Evolutionary conservation across 129 eudicot genomes (phyloP).

Genomic region (Tagetes patula): DNA sequence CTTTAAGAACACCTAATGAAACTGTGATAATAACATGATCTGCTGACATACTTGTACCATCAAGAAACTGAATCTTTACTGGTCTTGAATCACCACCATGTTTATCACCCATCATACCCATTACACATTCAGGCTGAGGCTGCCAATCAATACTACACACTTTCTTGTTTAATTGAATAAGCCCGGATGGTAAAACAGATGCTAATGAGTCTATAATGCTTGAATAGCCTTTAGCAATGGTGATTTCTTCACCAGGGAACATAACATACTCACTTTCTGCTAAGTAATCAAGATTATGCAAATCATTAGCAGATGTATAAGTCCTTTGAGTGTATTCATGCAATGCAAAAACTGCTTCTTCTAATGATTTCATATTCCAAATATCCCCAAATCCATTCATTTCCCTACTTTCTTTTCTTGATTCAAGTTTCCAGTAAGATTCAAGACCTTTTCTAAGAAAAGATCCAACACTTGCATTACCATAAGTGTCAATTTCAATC

Average conservation of each 20-base stretch:
- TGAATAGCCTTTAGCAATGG: slow-evolving; percentile 78
- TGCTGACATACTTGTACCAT: slow-evolving; percentile 66
- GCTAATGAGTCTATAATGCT: slow-evolving; percentile 68
- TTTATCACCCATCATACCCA: slow-evolving; percentile 26
- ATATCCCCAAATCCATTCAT: slow-evolving; percentile 26
- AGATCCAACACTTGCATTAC: slow-evolving; percentile 50
- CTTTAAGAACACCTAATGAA: slow-evolving; percentile 85
- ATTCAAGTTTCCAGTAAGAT: slow-evolving; percentile 37
- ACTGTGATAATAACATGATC: slow-evolving; percentile 90
- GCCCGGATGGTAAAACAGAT: slow-evolving; percentile 61
- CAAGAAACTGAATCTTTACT: slow-evolving; percentile 65
- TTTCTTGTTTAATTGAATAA: slow-evolving; percentile 62
- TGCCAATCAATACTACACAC: slow-evolving; percentile 69
- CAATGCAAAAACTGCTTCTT: slow-evolving; percentile 67
- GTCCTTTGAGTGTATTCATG: slow-evolving; percentile 79
- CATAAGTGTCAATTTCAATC: slow-evolving; percentile 17
- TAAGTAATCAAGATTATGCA: slow-evolving; percentile 58
- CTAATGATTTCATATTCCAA: slow-evolving; percentile 56
- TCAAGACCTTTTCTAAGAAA: slow-evolving; percentile 58
- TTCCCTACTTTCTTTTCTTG: slow-evolving; percentile 27
- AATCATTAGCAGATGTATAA: slow-evolving; percentile 75
- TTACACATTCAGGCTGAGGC: slow-evolving; percentile 32
- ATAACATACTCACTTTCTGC: slow-evolving; percentile 73
- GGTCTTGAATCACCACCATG: slow-evolving; percentile 40
- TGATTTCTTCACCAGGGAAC: slow-evolving; percentile 89